Evolutionary conservation across 805 yeast genomes (phyloP).

Genomic region (Scheffersomyces stipitis): DNA sequence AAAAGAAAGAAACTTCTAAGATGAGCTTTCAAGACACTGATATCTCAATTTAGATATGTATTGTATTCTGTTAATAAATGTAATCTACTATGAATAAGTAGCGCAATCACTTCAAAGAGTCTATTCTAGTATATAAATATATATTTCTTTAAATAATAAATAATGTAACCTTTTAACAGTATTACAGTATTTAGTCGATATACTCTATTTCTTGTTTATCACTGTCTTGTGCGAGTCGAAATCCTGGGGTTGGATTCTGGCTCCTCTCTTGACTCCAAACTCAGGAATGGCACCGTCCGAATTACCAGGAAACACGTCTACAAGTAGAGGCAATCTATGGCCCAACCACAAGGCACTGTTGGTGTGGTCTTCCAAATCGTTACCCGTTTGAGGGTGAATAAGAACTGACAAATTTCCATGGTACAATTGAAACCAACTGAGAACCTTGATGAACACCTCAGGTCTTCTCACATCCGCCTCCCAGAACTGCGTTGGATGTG

Average conservation of each 20-base stretch:
- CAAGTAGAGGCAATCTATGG: constrained; percentile 17
- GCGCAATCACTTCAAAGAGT: no score
- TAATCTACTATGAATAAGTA: no score
- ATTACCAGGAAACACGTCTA: constrained; percentile 10
- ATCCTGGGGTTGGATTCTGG: constrained; percentile 10
- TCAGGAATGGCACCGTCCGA: constrained; percentile 18
- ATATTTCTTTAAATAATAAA: no score
- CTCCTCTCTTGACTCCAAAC: constrained; percentile 26
- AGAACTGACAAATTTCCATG: constrained; percentile 31
- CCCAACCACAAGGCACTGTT: constrained; percentile 31
- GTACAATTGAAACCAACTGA: constrained; percentile 31
- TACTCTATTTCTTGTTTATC: no score
- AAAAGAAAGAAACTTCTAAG: constrained; percentile 25
- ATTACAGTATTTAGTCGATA: no score
- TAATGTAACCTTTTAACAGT: no score
- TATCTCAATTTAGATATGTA: no score
- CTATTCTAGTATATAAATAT: no score
- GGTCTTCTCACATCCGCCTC: constrained; percentile 33
- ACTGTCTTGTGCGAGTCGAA: constrained; percentile 5
- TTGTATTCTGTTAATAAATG: no score
- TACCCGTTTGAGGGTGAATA: constrained; percentile 35
- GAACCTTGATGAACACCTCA: constrained; percentile 25
- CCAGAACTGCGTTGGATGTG: constrained; percentile 33
- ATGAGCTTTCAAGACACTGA: no score
- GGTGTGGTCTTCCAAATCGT: constrained; percentile 27